phyloP scores from a whole-genome alignment of 2,329 filamentous ascomycete species.

The Xylariomycetidae sp. region DNA sequence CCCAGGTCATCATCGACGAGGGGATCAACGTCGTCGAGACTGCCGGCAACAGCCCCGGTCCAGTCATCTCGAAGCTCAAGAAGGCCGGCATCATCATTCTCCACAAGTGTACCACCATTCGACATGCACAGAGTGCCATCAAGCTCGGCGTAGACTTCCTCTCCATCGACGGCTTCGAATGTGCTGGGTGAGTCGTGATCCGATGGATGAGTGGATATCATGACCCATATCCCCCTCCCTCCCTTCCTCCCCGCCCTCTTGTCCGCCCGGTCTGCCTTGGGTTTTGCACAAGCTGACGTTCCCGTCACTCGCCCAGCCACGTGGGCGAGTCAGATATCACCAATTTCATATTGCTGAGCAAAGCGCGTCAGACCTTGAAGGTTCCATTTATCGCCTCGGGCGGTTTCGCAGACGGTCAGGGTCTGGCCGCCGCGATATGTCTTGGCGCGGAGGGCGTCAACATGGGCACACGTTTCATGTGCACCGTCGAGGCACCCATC shows the following conservation, averaged over 20 bases:
- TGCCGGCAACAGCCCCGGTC: conserved; percentile 81
- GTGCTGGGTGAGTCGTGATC: conserved; percentile 66
- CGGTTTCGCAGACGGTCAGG: conserved; percentile 91
- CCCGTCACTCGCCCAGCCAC: conserved; percentile 40
- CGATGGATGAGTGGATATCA: too few relatives aligned
- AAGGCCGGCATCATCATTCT: conserved; percentile 71
- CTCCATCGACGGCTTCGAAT: conserved; percentile 96
- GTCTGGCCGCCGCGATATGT: conserved; percentile 82
- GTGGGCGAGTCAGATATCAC: conserved; percentile 85
- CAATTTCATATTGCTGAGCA: conserved; percentile 82
- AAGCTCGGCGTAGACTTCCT: conserved; percentile 96
- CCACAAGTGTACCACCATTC: conserved; percentile 97
- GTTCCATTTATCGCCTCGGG: conserved; percentile 95
- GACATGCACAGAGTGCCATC: conserved; percentile 84
- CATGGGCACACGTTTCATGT: conserved; percentile 99
- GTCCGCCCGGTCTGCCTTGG: too few relatives aligned
- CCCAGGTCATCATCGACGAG: conserved; percentile 89
- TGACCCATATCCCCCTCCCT: too few relatives aligned
- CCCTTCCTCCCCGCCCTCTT: too few relatives aligned
- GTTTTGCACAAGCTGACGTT: too few relatives aligned
- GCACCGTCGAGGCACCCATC: conserved; percentile 87
- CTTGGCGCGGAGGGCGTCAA: conserved; percentile 93
- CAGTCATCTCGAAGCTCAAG: conserved; percentile 87
- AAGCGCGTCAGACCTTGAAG: conserved; percentile 76
- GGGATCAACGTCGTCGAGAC: conserved; percentile 90